Conservation (phyloP, 805 yeast genomes). For the Dipodascopsis tothii region DNA sequence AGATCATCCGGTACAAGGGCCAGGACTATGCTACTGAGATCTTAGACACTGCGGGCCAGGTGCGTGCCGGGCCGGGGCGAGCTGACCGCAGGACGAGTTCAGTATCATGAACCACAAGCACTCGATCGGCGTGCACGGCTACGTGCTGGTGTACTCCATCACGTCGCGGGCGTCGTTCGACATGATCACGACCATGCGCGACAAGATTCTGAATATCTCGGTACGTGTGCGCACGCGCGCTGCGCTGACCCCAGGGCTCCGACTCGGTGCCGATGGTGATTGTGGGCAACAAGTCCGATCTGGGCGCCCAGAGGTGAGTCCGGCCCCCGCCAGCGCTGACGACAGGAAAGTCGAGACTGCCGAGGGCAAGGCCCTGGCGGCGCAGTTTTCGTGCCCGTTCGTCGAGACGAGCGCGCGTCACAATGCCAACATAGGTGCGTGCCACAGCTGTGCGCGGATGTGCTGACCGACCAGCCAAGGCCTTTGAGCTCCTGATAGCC, state of each 20-base stretch:
- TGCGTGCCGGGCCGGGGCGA: not conserved
- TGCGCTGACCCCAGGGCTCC: constrained; percentile 35
- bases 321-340: constrained; percentile 35
- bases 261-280: constrained; percentile 69
- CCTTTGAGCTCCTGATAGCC: constrained; percentile 53
- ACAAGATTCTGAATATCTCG: constrained; percentile 61
- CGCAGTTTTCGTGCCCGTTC: constrained; percentile 59
- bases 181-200: constrained; percentile 66
- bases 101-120: constrained; percentile 72
- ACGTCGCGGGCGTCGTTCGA: constrained; percentile 73
- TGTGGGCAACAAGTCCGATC: constrained; percentile 71
- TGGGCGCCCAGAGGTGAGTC: constrained; percentile 59
- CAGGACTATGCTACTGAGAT: constrained; percentile 76
- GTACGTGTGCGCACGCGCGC: constrained; percentile 5
- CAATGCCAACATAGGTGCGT: constrained; percentile 53
- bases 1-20: constrained; percentile 58
- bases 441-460: constrained; percentile 29
- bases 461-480: constrained; percentile 32
- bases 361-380: constrained; percentile 58
- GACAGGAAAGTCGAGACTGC: constrained; percentile 53
- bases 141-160: constrained; percentile 72
- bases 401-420: constrained; percentile 79
- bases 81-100: constrained; percentile 62
- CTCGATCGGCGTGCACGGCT: constrained; percentile 76
- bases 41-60: constrained; percentile 75